These are phyloP conservation scores for Dictyostelium brefeldianum DNA, from an alignment of 78 protist species.

Conservation along the genomic window DNA sequence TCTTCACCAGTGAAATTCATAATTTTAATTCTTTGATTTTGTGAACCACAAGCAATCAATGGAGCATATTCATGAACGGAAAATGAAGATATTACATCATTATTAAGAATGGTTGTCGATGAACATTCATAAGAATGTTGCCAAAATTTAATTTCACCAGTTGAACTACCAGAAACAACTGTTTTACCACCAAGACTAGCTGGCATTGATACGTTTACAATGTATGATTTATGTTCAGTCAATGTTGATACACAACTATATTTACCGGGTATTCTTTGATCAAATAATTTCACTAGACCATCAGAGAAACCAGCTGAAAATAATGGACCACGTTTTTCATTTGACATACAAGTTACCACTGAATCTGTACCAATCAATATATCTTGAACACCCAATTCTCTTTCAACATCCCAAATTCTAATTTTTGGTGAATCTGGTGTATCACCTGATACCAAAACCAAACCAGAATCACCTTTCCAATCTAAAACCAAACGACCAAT, in stretches of 20 bases:
- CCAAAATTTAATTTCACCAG: constrained; percentile 86
- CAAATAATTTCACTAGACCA: constrained; percentile 83
- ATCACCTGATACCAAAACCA: constrained; percentile 63
- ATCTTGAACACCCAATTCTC: constrained; percentile 71
- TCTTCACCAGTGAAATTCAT: constrained; percentile 84
- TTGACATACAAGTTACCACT: constrained; percentile 69
- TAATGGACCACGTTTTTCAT: constrained; percentile 61
- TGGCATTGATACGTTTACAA: constrained; percentile 77
- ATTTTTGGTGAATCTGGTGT: constrained; percentile 64
- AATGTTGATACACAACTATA: constrained; percentile 70
- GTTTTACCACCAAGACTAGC: constrained; percentile 44
- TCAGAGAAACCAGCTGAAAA: constrained; percentile 84
- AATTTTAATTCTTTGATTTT: constrained; percentile 71
- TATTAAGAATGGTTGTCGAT: constrained; percentile 50
- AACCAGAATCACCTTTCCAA: constrained; percentile 77
- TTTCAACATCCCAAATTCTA: constrained; percentile 90
- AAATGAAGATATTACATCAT: constrained; percentile 57
- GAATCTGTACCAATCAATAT: constrained; percentile 56
- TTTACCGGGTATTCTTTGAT: constrained; percentile 58
- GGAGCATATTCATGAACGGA: constrained; percentile 82
- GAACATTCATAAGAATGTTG: constrained; percentile 58
- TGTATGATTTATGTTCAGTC: constrained; percentile 71
- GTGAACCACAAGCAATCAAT: constrained; percentile 78
- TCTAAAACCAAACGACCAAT: constrained; percentile 60
- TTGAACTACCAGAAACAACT: constrained; percentile 49